Base-by-base conservation (phyloP, 768 basidiomycete species). In the Heimioporus sp. region DNA sequence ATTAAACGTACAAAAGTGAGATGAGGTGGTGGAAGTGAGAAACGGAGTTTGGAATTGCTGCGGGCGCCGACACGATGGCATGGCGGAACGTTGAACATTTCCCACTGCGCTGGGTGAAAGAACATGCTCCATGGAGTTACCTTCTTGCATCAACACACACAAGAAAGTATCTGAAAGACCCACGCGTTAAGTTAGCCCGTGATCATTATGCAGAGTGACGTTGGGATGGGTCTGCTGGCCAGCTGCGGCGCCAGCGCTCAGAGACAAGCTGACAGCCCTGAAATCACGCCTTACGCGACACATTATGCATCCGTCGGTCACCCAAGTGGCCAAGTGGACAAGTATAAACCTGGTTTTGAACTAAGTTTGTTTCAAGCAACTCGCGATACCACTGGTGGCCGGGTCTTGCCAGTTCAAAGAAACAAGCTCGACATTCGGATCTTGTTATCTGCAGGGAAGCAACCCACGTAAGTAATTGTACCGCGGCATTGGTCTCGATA, bases 331-430 rank as follows among this genome's bases (percentile, higher is more conserved):
- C n/a, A 28, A 28, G 3, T 4, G 24, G 24, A 28, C 24, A 6
- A 28, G 24, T 6, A 28, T 7, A 28, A 28, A 28, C 24, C 24
- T 28, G 24, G 6, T 6, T 28, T 28, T 28, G 24, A 28, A 28
- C 24, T 28, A 28, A 28, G 24, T 5, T 7, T 28, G 24, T 28
- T 28, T 28, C 24, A 7, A 28, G 24, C 24, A 6, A 28, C 24
- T 28, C 24, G 24, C 7, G 24, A 5, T 28, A 28, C 5, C 24
- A 28, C n/a, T n/a, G n/a, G 24, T 28, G 5, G 39, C 36, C 60
- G 53, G 60, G 54, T 58, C 56, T 62, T 54, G 48, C 45, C 50
- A 51, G 59, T 19, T 12, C 19, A 46, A 36, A 43, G 36, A 24
- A 28, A 47, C 12, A 28, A 28, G 24, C 24, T 28, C 15, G 19